These are phyloP conservation scores for Pichia deserticola DNA, from an alignment of 805 yeast genomes.

Conservation along the genomic window DNA sequence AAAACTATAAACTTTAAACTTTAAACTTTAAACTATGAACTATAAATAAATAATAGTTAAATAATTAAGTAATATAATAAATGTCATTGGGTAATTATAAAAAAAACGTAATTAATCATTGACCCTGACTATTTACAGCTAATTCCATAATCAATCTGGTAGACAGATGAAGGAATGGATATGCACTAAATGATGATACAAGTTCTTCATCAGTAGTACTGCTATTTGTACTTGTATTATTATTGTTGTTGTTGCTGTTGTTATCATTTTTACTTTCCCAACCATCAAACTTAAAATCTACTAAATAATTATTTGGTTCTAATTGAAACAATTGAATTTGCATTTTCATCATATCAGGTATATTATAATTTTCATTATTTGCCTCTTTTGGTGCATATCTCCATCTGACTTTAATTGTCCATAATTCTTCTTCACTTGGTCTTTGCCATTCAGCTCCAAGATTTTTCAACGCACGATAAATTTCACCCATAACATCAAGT, in stretches of 20 bases:
- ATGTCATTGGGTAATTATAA: neutral
- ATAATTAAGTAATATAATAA: too few species aligned
- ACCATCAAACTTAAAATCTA: conserved; percentile 96
- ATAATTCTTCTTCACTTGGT: conserved; percentile 88
- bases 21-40: too few species aligned
- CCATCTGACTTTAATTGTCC: conserved; percentile 97
- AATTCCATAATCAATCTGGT: conserved; percentile 91
- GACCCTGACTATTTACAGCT: conserved; percentile 81
- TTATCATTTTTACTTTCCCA: conserved; percentile 51
- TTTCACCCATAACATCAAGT: conserved; percentile 97
- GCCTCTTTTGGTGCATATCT: conserved; percentile 43
- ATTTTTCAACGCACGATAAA: conserved; percentile 86
- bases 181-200: conserved; percentile 87
- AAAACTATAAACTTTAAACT: too few species aligned
- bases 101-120: neutral
- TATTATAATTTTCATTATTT: conserved; percentile 20
- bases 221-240: conserved; percentile 26
- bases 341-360: conserved; percentile 89
- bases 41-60: too few species aligned
- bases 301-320: conserved; percentile 92
- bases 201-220: conserved; percentile 46
- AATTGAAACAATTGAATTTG: conserved; percentile 92
- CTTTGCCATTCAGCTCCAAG: conserved; percentile 97
- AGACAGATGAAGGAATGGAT: conserved; percentile 89
- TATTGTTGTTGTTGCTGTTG: conserved; percentile 27